Conservation (phyloP, 2,329 filamentous ascomycete species). For the Coniella lustricola region DNA sequence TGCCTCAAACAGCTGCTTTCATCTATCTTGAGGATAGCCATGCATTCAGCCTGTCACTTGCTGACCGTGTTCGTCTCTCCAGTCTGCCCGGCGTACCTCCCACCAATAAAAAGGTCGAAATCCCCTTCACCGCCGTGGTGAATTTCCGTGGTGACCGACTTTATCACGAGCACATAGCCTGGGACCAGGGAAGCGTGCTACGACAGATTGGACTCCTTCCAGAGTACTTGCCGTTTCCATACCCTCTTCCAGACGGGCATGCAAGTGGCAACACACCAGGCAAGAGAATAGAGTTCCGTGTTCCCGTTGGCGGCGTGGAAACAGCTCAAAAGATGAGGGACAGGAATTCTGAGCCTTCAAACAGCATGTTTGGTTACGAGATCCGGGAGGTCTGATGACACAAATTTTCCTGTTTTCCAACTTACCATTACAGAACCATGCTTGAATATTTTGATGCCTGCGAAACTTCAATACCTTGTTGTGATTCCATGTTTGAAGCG, state of each 20-base stretch:
- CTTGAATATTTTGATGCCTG: too few species aligned
- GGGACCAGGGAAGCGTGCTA: constrained; percentile 60
- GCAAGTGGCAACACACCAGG: constrained; percentile 25
- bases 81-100: constrained; percentile 48
- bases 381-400: constrained; percentile 21
- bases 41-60: constrained; percentile 1
- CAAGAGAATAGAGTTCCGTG: constrained; percentile 43
- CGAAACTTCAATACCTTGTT: too few species aligned
- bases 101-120: constrained; percentile 44
- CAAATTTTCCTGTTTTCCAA: too few species aligned
- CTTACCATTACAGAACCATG: too few species aligned
- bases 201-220: constrained; percentile 56
- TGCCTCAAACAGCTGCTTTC: not conserved
- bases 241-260: constrained; percentile 36
- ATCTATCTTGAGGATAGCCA: too few species aligned
- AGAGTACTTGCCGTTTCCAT: constrained; percentile 57
- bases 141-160: constrained; percentile 62
- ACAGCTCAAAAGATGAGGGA: constrained; percentile 41
- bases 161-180: constrained; percentile 64
- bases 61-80: too few species aligned
- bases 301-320: constrained; percentile 55
- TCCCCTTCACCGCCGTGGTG: constrained; percentile 59
- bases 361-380: constrained; percentile 42
- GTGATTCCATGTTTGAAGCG: too few species aligned
- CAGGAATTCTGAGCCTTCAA: constrained; percentile 45